Evolutionary conservation across 2,329 filamentous ascomycete genomes (phyloP).

Genomic region (Alternaria brassicae): DNA sequence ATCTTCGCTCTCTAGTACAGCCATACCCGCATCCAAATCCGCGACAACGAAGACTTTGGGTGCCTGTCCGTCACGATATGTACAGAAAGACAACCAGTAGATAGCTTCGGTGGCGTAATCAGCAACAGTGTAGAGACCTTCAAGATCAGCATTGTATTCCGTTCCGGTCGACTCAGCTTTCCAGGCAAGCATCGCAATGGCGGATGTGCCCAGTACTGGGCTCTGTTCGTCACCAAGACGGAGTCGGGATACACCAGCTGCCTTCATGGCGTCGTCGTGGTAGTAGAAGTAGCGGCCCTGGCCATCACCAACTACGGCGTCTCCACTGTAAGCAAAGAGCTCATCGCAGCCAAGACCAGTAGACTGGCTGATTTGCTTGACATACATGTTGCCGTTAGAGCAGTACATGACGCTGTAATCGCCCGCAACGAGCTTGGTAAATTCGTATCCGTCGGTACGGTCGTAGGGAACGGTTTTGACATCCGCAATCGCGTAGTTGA

Average conservation of each 20-base stretch:
- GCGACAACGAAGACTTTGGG: neutral
- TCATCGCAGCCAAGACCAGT: neutral
- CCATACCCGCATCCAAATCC: neutral
- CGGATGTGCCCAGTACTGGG: neutral
- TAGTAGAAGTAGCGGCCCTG: slow-evolving; percentile 1
- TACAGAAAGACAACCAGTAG: neutral
- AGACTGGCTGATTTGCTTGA: neutral
- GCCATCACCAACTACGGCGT: neutral
- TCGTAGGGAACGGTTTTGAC: neutral
- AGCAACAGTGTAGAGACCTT: neutral
- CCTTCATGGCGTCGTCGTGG: neutral
- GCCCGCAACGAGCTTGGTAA: slow-evolving; percentile 1
- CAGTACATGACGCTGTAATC: slow-evolving; percentile 5
- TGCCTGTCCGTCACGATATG: neutral
- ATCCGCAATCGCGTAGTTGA: neutral
- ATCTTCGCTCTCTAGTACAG: neutral
- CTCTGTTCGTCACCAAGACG: neutral
- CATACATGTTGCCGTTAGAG: slow-evolving; percentile 3
- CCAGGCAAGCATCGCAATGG: neutral
- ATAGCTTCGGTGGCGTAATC: neutral
- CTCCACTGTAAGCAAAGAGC: neutral
- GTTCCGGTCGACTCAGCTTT: neutral
- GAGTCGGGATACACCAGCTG: neutral
- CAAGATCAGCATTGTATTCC: neutral
- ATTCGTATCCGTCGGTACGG: neutral